These are phyloP conservation scores for Cardiospermum halicacabum DNA, from an alignment of 345 rosid genomes.

Conservation along the genomic window DNA sequence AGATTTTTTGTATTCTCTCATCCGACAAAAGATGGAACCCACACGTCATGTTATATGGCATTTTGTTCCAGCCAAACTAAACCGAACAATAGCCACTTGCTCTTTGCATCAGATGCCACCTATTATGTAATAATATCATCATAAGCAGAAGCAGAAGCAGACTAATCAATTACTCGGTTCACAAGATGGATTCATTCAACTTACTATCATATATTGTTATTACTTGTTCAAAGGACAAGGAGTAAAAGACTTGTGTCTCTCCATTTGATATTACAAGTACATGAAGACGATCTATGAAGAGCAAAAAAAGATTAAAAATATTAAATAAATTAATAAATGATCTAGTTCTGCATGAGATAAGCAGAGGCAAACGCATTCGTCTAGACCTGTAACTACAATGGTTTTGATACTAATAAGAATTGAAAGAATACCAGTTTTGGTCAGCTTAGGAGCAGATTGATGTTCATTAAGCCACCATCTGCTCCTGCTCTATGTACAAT, in stretches of 20 bases:
- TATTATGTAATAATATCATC: not conserved
- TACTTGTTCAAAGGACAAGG: constrained; percentile 3
- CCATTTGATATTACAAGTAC: not conserved
- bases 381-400: constrained; percentile 1
- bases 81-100: not conserved
- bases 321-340: constrained; percentile 21
- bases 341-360: not conserved
- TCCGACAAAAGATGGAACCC: not conserved
- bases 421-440: constrained; percentile 20
- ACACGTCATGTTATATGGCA: constrained; percentile 5
- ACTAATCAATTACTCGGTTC: too few relatives aligned
- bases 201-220: not conserved
- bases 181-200: not conserved
- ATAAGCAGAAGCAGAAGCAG: not conserved
- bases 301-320: constrained; percentile 19
- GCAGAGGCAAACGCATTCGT: constrained; percentile 19
- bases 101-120: not conserved
- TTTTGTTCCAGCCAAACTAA: not conserved
- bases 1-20: not conserved
- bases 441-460: constrained; percentile 16
- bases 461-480: constrained; percentile 70
- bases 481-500: constrained; percentile 87
- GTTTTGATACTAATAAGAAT: constrained; percentile 16
- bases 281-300: not conserved
- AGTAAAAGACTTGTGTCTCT: not conserved